Evolutionary conservation across 768 basidiomycete species (phyloP).

Genomic region (Termitomyces sp.): DNA sequence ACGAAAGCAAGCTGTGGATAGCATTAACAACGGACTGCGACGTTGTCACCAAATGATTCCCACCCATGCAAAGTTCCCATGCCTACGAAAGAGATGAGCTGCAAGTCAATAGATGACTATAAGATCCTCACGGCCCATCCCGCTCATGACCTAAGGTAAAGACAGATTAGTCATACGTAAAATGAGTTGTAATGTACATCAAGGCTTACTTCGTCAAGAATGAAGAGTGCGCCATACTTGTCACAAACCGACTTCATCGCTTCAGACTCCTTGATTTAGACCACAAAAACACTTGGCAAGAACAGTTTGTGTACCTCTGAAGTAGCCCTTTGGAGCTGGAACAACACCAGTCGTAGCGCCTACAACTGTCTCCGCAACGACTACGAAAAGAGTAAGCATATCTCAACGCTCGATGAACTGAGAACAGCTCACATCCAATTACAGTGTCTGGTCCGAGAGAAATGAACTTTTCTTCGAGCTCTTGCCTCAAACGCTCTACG

Average conservation of each 20-base stretch:
- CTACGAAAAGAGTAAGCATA: conserved; percentile 25
- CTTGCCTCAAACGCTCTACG: conserved; percentile 68
- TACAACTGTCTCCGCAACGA: conserved; percentile 82
- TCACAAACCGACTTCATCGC: conserved; percentile 81
- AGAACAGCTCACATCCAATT: conserved; percentile 58
- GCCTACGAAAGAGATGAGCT: conserved; percentile 34
- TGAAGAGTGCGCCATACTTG: conserved; percentile 72
- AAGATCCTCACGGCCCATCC: conserved; percentile 71
- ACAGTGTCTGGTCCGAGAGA: conserved; percentile 80
- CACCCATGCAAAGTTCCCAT: conserved; percentile 87
- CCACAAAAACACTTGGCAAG: background rate
- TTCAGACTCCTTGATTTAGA: background rate
- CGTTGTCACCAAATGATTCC: conserved; percentile 77
- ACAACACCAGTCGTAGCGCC: conserved; percentile 80
- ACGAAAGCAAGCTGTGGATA: background rate
- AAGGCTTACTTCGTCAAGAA: conserved; percentile 67
- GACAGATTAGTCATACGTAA: background rate
- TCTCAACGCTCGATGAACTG: background rate
- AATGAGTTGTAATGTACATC: background rate
- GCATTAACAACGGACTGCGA: conserved; percentile 27
- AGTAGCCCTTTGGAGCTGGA: conserved; percentile 77
- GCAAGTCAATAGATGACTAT: background rate
- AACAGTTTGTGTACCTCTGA: conserved; percentile 35
- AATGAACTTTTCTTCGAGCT: conserved; percentile 81
- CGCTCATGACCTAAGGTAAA: conserved; percentile 62